Base-by-base conservation (phyloP, 106 monocot species). In the Alisma plantagoaquatica region DNA sequence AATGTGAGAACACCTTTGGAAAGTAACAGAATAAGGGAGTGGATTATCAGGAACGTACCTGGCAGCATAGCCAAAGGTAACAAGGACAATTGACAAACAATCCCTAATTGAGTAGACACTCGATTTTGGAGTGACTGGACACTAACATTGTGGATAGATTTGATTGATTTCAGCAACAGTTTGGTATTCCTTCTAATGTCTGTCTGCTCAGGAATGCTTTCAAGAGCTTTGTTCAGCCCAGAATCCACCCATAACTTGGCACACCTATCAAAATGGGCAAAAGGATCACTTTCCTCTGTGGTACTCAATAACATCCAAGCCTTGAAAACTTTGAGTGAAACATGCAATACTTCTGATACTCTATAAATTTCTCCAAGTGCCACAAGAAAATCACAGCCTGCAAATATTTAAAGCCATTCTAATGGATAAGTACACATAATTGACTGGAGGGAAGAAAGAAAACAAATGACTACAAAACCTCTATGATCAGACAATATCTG, bases 301-400 rank as follows among this genome's bases (percentile, higher is more conserved):
- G 29, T 27, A 72, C 73, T 66, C 41, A 57, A 56, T 28, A 72
- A 54, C 29, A 83, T 31, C 89, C 83, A 89, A 47, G 73, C 70
- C 57, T 62, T 89, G 49, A 77, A 89, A 12, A 59, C 38, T 45
- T 60, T 68, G 10, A 54, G 25, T 4, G 89, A 62, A 20, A 73
- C 55, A 33, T 53, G 63, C 42, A 89, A 65, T 49, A 83, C 54
- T 66, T 74, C 65, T 22, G 65, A 50, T 17, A 83, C 57, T 48
- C 69, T 55, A 49, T 77, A 83, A 59, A 89, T 74, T 69, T 89
- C 83, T 57, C 67, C 83, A 58, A 89, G 89, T 41, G 80, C 79
- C 49, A 76, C 28, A 73, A 89, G 83, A 69, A 74, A 83, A 14
- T 58, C 42, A 25, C 23, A 60, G 1, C 81, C 87, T 87, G 72